phyloP scores from a whole-genome alignment of 495 filamentous ascomycete genomes.

The Penicillium malachiteum region DNA sequence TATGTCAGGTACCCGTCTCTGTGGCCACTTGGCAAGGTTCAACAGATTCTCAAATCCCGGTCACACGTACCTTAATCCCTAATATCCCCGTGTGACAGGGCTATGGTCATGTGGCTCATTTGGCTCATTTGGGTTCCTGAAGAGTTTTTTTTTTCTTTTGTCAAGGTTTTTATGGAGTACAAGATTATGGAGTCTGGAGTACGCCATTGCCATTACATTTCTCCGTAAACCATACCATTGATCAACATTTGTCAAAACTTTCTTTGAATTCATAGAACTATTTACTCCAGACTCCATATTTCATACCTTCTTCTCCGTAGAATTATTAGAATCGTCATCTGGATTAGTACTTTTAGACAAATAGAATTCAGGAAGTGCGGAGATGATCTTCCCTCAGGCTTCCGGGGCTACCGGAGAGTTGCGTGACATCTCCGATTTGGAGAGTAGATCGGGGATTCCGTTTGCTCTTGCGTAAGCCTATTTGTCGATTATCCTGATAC shows the following conservation, averaged over 20 bases:
- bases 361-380: not conserved
- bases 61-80: conserved; percentile 9
- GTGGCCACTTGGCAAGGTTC: not conserved
- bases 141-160: not conserved
- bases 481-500: not conserved
- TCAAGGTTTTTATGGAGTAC: not conserved
- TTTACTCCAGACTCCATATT: too few species aligned
- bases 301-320: too few species aligned
- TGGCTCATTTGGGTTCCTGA: not conserved
- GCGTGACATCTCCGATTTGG: conserved; percentile 14
- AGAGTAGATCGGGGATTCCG: conserved; percentile 1
- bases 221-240: too few species aligned
- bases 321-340: too few species aligned
- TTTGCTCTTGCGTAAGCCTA: not conserved
- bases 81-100: conserved; percentile 15
- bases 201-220: too few species aligned
- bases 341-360: not conserved
- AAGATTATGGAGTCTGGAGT: too few species aligned
- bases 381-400: not conserved
- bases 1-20: conserved; percentile 14
- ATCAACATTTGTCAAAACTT: too few species aligned
- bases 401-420: not conserved
- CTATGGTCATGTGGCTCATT: conserved; percentile 15
- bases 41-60: conserved; percentile 12
- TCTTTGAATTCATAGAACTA: too few species aligned